These are phyloP conservation scores for Tolypocladium tundrense DNA, from an alignment of 2,329 filamentous ascomycete species.

Conservation along the genomic window DNA sequence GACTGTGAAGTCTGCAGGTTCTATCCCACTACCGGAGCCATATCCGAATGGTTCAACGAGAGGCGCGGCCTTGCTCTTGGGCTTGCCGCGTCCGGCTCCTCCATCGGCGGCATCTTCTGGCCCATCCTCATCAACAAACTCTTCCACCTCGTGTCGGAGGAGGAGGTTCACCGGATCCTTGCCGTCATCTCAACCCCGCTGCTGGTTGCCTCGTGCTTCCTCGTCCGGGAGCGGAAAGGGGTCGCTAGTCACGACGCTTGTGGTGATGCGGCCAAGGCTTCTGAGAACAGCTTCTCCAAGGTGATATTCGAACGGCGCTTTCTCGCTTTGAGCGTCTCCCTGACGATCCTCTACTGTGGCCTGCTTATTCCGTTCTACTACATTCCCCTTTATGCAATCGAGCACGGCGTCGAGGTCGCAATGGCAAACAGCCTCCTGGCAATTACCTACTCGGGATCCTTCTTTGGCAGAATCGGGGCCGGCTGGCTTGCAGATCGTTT, in stretches of 20 bases:
- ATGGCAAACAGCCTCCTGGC: slow-evolving; percentile 51
- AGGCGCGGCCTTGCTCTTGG: slow-evolving; percentile 19
- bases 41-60: slow-evolving; percentile 20
- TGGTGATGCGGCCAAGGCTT: slow-evolving; percentile 3
- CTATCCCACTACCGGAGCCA: slow-evolving; percentile 19
- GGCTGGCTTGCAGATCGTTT: slow-evolving; percentile 40
- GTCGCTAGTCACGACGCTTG: slow-evolving; percentile 6
- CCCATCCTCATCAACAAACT: slow-evolving; percentile 14
- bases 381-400: slow-evolving; percentile 39
- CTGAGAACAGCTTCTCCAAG: slow-evolving; percentile 13
- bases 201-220: slow-evolving; percentile 13
- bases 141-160: slow-evolving; percentile 1
- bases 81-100: slow-evolving; percentile 18
- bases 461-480: slow-evolving; percentile 39
- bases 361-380: slow-evolving; percentile 20
- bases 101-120: slow-evolving; percentile 20
- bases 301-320: slow-evolving; percentile 14
- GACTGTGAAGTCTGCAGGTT: slow-evolving; percentile 7
- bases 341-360: slow-evolving; percentile 17
- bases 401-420: slow-evolving; percentile 31
- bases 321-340: slow-evolving; percentile 8
- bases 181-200: slow-evolving; percentile 13
- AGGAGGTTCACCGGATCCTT: slow-evolving; percentile 10
- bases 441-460: slow-evolving; percentile 49
- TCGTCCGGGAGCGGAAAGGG: slow-evolving; percentile 16